Percentiles rank a stretch among this genome's conserved stretches.
phyloP scores from a whole-genome alignment of 805 yeast species.

The Ogataea dorogensis region DNA sequence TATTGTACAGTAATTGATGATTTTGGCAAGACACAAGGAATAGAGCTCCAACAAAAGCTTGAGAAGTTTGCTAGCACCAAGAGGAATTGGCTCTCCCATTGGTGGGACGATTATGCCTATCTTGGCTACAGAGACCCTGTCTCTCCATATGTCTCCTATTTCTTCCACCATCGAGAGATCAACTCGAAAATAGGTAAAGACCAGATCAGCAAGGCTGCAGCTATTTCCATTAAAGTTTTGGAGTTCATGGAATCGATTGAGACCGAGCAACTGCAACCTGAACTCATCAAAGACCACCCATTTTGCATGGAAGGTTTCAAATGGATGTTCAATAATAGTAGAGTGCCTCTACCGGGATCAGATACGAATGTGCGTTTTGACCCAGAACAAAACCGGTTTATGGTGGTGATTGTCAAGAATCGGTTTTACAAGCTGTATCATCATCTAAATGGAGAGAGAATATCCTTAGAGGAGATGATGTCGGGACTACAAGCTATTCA shows the following conservation, averaged over 20 bases:
- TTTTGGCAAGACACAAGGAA: conserved; percentile 60
- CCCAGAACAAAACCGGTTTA: conserved; percentile 56
- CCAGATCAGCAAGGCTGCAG: conserved; percentile 73
- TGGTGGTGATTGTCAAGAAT: conserved; percentile 71
- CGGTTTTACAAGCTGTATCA: conserved; percentile 76
- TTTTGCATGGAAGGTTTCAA: conserved; percentile 92
- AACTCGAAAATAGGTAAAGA: conserved; percentile 53
- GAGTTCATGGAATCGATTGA: conserved; percentile 68
- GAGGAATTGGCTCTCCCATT: conserved; percentile 86
- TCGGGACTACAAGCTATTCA: conserved; percentile 59
- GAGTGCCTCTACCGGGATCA: conserved; percentile 66
- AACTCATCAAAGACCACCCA: conserved; percentile 70
- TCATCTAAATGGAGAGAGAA: conserved; percentile 47
- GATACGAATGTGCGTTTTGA: conserved; percentile 57
- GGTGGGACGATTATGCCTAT: conserved; percentile 95
- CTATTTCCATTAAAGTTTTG: conserved; percentile 63
- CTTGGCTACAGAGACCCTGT: conserved; percentile 89
- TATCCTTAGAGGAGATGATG: conserved; percentile 49
- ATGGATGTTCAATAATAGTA: conserved; percentile 85
- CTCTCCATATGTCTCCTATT: conserved; percentile 92
- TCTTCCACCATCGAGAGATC: conserved; percentile 77
- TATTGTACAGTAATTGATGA: conserved; percentile 62
- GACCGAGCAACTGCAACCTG: conserved; percentile 75
- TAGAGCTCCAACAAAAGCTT: conserved; percentile 72
- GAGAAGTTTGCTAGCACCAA: conserved; percentile 49